phyloP scores from a whole-genome alignment of 306 rosid genomes.

The Prunus salicina region DNA sequence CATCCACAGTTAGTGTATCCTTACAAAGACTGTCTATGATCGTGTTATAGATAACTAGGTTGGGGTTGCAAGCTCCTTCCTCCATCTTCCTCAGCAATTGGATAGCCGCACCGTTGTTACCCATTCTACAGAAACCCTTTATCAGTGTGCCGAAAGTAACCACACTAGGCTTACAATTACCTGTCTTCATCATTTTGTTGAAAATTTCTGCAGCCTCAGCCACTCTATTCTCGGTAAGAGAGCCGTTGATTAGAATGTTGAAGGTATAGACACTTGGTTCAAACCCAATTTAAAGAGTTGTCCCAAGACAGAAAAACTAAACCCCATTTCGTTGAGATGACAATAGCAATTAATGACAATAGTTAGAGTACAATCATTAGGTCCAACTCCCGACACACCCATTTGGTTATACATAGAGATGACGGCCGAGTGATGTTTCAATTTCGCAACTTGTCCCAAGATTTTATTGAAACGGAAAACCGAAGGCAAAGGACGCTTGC shows the following conservation, averaged over 20 bases:
- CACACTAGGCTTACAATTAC: not conserved
- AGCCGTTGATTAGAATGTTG: not conserved
- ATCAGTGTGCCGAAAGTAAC: conserved; percentile 27
- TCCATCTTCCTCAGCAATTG: conserved; percentile 26
- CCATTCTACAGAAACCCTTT: conserved; percentile 15
- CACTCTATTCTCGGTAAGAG: not conserved
- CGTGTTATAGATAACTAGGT: conserved; percentile 21
- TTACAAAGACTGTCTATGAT: conserved; percentile 31
- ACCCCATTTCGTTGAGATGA: not conserved
- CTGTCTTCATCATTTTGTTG: not conserved
- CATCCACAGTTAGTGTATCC: not conserved
- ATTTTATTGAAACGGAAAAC: not conserved
- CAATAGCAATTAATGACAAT: not conserved
- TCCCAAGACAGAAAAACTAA: not conserved
- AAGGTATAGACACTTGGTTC: not conserved
- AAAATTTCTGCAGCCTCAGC: not conserved
- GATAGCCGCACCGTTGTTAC: conserved; percentile 22
- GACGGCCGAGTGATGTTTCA: too few relatives aligned
- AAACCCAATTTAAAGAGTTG: not conserved
- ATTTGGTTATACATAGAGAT: not conserved
- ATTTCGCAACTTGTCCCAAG: not conserved
- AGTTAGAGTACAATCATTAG: not conserved
- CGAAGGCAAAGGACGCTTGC: not conserved
- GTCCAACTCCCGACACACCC: not conserved
- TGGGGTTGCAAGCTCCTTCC: conserved; percentile 13